Conservation (phyloP, 495 filamentous ascomycete species). For the Terfezia claveryi region DNA sequence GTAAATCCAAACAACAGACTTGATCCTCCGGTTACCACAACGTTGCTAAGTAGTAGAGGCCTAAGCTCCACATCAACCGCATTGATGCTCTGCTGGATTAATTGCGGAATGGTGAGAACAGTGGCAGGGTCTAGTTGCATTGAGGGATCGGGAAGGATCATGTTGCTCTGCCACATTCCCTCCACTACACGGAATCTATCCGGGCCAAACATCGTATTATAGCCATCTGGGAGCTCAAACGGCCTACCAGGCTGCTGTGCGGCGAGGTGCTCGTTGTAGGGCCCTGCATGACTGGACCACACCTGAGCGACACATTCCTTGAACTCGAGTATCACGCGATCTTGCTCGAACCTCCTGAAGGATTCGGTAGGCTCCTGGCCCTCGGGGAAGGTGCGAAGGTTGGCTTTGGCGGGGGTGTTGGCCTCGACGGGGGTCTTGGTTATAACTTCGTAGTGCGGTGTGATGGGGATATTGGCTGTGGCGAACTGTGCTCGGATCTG, state of each 20-base stretch:
- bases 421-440: conserved; percentile 79
- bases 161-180: conserved; percentile 37
- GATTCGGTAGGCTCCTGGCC: conserved; percentile 40
- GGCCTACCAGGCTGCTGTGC: conserved; percentile 47
- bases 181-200: conserved; percentile 72
- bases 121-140: conserved; percentile 43
- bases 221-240: conserved; percentile 91
- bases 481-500: conserved; percentile 66
- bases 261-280: conserved; percentile 31
- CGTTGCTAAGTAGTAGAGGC: conserved; percentile 58
- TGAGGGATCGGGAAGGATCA: conserved; percentile 25
- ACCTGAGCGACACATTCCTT: conserved; percentile 92
- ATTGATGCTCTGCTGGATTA: conserved; percentile 55
- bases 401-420: conserved; percentile 51
- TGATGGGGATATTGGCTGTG: conserved; percentile 46
- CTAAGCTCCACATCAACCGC: conserved; percentile 75
- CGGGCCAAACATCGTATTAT: conserved; percentile 75
- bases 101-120: conserved; percentile 33
- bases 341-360: conserved; percentile 68
- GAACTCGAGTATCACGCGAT: conserved; percentile 81
- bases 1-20: conserved; percentile 73
- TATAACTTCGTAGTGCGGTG: conserved; percentile 68
- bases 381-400: conserved; percentile 40
- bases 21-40: conserved; percentile 80
- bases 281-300: conserved; percentile 56